Evolutionary conservation across 768 basidiomycete genomes (phyloP).

Genomic region (Termitomyces sp.): DNA sequence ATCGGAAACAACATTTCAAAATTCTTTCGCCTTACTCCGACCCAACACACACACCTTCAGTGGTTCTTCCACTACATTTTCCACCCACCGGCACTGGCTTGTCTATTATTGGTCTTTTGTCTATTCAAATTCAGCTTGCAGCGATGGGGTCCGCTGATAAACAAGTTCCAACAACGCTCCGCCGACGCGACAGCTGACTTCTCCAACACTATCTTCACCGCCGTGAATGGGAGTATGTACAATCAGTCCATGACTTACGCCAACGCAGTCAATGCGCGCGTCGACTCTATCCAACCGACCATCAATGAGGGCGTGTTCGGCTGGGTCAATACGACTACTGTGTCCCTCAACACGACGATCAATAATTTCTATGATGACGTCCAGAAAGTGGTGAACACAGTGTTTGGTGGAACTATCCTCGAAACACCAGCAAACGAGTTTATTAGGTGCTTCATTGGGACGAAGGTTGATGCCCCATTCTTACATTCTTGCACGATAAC

Average conservation of each 20-base stretch:
- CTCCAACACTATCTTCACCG: conserved; percentile 62
- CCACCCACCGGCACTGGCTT: conserved; percentile 84
- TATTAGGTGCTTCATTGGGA: conserved; percentile 84
- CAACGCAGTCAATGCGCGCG: conserved; percentile 63
- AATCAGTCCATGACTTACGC: conserved; percentile 79
- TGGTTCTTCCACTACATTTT: conserved; percentile 94
- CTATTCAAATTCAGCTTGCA: conserved; percentile 81
- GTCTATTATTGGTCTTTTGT: conserved; percentile 87
- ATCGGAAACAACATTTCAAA: conserved; percentile 50
- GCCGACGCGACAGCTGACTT: conserved; percentile 58
- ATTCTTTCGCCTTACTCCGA: conserved; percentile 48
- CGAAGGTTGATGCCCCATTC: conserved; percentile 79
- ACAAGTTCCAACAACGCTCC: conserved; percentile 60
- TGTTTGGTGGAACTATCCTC: conserved; percentile 84
- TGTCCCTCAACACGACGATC: conserved; percentile 81
- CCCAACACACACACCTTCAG: conserved; percentile 62
- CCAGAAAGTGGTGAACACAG: conserved; percentile 65
- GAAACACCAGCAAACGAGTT: conserved; percentile 82
- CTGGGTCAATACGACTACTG: conserved; percentile 91
- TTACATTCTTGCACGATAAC: conserved; percentile 90
- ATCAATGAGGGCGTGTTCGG: conserved; percentile 89
- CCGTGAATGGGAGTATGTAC: conserved; percentile 80
- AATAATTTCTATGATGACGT: conserved; percentile 83
- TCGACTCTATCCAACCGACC: conserved; percentile 62
- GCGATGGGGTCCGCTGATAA: conserved; percentile 70